Evolutionary conservation across 2,329 filamentous ascomycete genomes (phyloP), one percentile per base, ranked within the genome.

Genomic region (Septoria linicola): DNA sequence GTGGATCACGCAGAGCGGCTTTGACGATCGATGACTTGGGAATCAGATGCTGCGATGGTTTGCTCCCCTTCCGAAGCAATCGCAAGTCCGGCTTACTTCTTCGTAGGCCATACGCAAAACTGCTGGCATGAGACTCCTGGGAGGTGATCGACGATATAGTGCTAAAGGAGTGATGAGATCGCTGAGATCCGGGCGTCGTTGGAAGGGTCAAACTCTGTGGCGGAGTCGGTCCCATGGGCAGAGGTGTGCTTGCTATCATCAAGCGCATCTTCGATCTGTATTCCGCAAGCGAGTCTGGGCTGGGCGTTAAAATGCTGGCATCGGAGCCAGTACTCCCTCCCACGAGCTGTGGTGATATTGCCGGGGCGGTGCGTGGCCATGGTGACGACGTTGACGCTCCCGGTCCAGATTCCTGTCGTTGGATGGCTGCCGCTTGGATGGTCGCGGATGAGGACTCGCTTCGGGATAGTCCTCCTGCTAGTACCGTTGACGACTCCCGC

Each of bases 261-360:
- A 11, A 35, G 17, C 31, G 36, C 36, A 47, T 48, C 23, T 41
- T 19, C 36, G 53, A 41, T 16, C 48, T 51, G 46, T 59, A 60
- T 13, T 48, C 34, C 25, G 10, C 14, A 17, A 48, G 39, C 10
- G 25, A 51, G 30, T 54, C 57, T 2, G 50, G 48, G 19, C 30
- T 53, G 14, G 43, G 41, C 8, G 20, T 54, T 39, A 63, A 25
- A 62, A 60, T n/a, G 60, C 58, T 36, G 62, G 63, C 63, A 66
- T 66, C 49, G 64, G 64, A 21, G 49, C 57, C 59, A 66, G 36
- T 31, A 67, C 60, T 51, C 53, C 56, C 49, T 65, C 63, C 65
- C 60, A 67, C 14, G 65, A 67, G 56, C 63, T 65, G 64, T 65
- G 61, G 40, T 64, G 64, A 49, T 66, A 66, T 37, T 59, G 60